phyloP scores from a whole-genome alignment of 2,329 filamentous ascomycete genomes.

The Ophiosphaerella narmari region DNA sequence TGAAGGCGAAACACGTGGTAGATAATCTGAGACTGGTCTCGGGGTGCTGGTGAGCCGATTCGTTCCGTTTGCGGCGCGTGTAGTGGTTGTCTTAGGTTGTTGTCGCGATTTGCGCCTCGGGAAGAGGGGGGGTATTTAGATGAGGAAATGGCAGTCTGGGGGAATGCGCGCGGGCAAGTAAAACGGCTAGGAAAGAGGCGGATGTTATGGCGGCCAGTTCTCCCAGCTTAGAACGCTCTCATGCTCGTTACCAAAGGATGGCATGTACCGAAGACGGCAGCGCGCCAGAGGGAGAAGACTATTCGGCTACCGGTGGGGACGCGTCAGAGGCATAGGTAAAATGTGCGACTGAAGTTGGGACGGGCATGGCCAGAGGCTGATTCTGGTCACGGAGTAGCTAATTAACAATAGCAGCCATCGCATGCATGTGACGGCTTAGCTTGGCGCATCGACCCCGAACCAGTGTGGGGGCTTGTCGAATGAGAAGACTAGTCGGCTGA shows the following conservation, averaged over 20 bases:
- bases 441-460: background rate
- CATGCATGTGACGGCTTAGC: slow-evolving; percentile 2
- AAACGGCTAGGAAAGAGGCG: background rate
- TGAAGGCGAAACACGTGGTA: slow-evolving; percentile 2
- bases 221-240: slow-evolving; percentile 6
- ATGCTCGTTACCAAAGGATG: slow-evolving; percentile 8
- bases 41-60: background rate
- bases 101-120: background rate
- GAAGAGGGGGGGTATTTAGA: background rate
- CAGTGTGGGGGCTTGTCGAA: background rate
- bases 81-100: slow-evolving; percentile 1
- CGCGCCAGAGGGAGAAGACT: slow-evolving; percentile 1
- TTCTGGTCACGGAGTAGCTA: too few species aligned
- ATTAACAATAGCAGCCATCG: too few species aligned
- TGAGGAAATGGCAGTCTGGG: background rate
- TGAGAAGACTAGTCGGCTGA: background rate
- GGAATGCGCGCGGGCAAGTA: too few species aligned
- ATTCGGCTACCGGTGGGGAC: background rate
- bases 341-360: background rate
- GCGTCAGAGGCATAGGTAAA: background rate
- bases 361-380: too few species aligned
- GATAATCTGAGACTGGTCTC: background rate
- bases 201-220: slow-evolving; percentile 3
- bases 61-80: slow-evolving; percentile 2
- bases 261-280: slow-evolving; percentile 5